These are phyloP conservation scores for Polytrichum formosum DNA, from an alignment of 225 moss, liverwort and hornwort species.

Conservation along the genomic window DNA sequence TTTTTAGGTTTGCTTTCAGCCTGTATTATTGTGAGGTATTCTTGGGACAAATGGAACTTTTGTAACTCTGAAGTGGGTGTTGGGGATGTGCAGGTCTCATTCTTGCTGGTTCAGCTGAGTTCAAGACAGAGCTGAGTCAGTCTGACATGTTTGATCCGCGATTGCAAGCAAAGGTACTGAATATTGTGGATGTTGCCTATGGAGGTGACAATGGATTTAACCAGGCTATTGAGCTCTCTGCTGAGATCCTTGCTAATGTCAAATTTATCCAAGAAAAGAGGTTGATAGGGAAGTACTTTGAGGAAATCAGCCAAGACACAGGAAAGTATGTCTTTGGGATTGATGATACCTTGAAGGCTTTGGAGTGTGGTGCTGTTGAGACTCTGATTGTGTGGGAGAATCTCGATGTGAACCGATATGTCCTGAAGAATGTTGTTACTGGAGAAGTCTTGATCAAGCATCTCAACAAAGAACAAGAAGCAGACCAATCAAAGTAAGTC, in stretches of 20 bases:
- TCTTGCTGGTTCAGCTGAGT: constrained; percentile 91
- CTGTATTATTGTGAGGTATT: not conserved
- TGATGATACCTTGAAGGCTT: constrained; percentile 87
- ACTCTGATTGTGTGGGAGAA: constrained; percentile 98
- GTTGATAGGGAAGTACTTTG: constrained; percentile 93
- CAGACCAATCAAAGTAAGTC: constrained; percentile 50
- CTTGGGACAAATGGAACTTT: no score
- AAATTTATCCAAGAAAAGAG: constrained; percentile 93
- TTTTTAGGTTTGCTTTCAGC: not conserved
- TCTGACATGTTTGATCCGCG: constrained; percentile 97
- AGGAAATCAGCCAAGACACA: constrained; percentile 96
- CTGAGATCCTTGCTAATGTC: constrained; percentile 93
- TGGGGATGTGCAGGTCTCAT: constrained; percentile 55
- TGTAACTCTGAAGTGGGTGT: not conserved
- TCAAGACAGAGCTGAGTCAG: constrained; percentile 93
- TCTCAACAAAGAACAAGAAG: constrained; percentile 84
- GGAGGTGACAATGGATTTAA: constrained; percentile 94
- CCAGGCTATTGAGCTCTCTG: constrained; percentile 89
- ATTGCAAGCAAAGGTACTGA: constrained; percentile 87
- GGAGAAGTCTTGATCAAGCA: constrained; percentile 65
- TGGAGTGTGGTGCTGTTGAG: constrained; percentile 93
- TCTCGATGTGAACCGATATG: constrained; percentile 81
- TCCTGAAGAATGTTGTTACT: constrained; percentile 72
- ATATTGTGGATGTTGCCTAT: constrained; percentile 91
- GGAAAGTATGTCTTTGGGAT: constrained; percentile 94